Evolutionary conservation across 2,329 filamentous ascomycete species (phyloP).

Genomic region (Cordyceps cateniannulata): DNA sequence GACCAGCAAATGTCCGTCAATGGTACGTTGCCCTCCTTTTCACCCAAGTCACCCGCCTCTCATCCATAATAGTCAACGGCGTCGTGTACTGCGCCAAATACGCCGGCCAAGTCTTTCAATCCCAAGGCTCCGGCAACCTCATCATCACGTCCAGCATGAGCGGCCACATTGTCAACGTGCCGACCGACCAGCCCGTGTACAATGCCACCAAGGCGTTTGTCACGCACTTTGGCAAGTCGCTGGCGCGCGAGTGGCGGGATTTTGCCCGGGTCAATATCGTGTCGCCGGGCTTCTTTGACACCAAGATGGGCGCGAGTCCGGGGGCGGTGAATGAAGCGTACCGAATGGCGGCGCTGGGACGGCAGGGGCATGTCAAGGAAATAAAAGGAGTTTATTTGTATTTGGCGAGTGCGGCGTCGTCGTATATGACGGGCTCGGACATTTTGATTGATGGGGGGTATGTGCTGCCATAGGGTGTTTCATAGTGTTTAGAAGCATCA

Average conservation of each 20-base stretch:
- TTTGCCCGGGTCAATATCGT: conserved; percentile 53
- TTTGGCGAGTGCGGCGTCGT: conserved; percentile 43
- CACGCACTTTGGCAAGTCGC: conserved; percentile 47
- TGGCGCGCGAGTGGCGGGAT: conserved; percentile 50
- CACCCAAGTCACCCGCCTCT: too few species aligned
- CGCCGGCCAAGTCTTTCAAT: conserved; percentile 35
- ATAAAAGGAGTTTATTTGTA: conserved; percentile 38
- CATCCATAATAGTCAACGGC: conserved; percentile 34
- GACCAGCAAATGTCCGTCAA: conserved; percentile 46
- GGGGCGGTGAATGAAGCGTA: conserved; percentile 38
- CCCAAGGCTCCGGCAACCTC: conserved; percentile 39
- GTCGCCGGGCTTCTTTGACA: conserved; percentile 38
- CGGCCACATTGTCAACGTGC: conserved; percentile 44
- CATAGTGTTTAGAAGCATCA: too few species aligned
- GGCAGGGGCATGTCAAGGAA: conserved; percentile 10
- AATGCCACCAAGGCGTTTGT: conserved; percentile 51
- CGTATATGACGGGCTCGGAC: conserved; percentile 45
- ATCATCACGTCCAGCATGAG: conserved; percentile 48
- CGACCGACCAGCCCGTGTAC: conserved; percentile 48
- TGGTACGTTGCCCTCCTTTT: conserved; percentile 26
- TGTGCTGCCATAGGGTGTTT: conserved; percentile 20
- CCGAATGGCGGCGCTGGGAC: conserved; percentile 35
- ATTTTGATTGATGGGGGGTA: conserved; percentile 39
- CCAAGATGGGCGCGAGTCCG: conserved; percentile 49
- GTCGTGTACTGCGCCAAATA: conserved; percentile 38